Evolutionary conservation across 768 basidiomycete genomes (phyloP).

Genomic region (Tricholomella constricta): DNA sequence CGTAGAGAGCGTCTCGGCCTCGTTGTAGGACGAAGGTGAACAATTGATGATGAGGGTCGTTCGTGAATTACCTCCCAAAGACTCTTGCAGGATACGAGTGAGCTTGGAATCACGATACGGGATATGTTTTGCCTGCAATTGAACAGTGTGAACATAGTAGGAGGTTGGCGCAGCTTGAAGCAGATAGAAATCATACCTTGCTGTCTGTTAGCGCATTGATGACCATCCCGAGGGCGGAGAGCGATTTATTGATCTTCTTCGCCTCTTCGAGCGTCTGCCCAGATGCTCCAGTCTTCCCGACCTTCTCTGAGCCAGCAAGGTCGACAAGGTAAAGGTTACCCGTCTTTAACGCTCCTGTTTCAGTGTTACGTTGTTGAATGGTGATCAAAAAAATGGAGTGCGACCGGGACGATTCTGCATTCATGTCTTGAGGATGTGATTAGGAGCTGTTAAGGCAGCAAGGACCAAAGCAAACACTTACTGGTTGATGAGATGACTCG

Average conservation of each 20-base stretch:
- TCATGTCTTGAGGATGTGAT: constrained; percentile 76
- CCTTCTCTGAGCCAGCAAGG: constrained; percentile 98
- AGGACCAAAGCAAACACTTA: constrained; percentile 40
- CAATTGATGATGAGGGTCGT: constrained; percentile 99
- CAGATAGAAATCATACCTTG: constrained; percentile 59
- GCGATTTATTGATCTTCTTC: constrained; percentile 99
- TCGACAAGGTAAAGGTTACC: constrained; percentile 98
- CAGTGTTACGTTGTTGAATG: constrained; percentile 95
- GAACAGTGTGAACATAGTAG: neutral
- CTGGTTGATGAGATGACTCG: constrained; percentile 94
- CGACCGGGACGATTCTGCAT: constrained; percentile 97
- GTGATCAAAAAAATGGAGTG: constrained; percentile 99
- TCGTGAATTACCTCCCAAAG: constrained; percentile 91
- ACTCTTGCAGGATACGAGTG: constrained; percentile 98
- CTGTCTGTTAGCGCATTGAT: constrained; percentile 97
- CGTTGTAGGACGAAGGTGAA: constrained; percentile 96
- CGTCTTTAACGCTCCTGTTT: constrained; percentile 93
- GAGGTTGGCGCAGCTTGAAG: neutral
- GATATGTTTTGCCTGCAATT: constrained; percentile 83
- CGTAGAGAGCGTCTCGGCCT: constrained; percentile 93
- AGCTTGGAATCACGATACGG: constrained; percentile 99
- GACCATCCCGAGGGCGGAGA: constrained; percentile 98
- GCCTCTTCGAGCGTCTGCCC: constrained; percentile 99
- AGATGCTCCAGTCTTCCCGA: constrained; percentile 98
- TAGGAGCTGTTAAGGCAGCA: neutral